Base-by-base conservation (phyloP, 352 stramenopile genomes). In the Blastocystis hominis region DNA sequence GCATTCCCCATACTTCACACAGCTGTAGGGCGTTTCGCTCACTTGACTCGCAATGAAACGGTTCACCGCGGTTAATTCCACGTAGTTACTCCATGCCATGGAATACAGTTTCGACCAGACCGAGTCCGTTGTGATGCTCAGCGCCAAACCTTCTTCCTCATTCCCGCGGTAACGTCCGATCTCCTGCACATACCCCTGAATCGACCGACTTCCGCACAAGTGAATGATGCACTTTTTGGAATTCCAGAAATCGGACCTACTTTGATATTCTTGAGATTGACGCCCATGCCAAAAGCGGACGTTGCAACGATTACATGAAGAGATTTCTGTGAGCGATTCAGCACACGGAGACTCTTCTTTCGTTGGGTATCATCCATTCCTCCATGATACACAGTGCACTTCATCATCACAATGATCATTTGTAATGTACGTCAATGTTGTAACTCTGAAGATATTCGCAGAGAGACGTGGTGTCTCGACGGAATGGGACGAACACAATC, bases 391-490 rank as follows among this genome's bases (percentile, higher is more conserved):
- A 53, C 30, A 34, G 72, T 20, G 15, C 47, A 63, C 72, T 84
- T 46, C 24, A 30, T 30, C 24, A 34, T 17, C 2, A 47, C 3
- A 47, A 34, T 0, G 2, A 53, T 36, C 5, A 1, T 13, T 13
- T 1, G 40, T 15, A 4, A 17, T 1, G 10, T 47, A 84, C 72
- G 36, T 84, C 72, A 53, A 84, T 66, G 36, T 84, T 40, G 44
- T 84, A 53, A 40, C 72, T 84, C 50, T 84, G 72, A 24, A 84
- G 72, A 47, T 68, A 64, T 13, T 84, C 72, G 44, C 72, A 84
- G 13, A 68, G 34, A 36, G 72, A 24, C 36, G 17, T 38, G 1
- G 72, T 84, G 56, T 84, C 72, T 30, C 44, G 72, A 46, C 72
- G 72, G 44, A 84, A 84, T 3, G 72, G 72, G 13, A 84, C 72